Evolutionary conservation across 2,329 filamentous ascomycete species (phyloP), one percentile per base, ranked within the genome.

Genomic region (Hortaea werneckii): DNA sequence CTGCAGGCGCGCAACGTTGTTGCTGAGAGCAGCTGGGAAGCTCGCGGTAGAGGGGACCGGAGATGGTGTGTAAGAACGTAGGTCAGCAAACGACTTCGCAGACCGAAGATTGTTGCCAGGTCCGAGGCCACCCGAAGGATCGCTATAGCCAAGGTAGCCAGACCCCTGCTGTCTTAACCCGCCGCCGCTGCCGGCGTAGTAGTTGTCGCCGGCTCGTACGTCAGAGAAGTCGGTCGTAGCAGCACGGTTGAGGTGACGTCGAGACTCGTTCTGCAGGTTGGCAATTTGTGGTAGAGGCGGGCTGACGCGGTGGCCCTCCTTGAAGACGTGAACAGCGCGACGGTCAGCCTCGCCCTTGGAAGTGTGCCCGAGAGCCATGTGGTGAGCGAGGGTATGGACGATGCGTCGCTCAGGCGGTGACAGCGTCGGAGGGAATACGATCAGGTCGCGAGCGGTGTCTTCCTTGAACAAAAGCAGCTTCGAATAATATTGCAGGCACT

Each of bases 221-320:
- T 88, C 84, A 54, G 86, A 88, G 66, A 96, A 96, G 66, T 96
- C 92, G 54, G 94, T 95, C 2, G 92, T 96, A n/a, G 92, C 92
- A 11, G 92, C 89, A 51, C 92, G 83, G 69, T 88, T 95, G 32
- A 98, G 73, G 4, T 83, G 85, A 50, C 90, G 85, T 55, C 90
- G 83, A 56, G 87, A 82, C 46, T 85, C 80, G 53, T 94, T 87
- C 20, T 80, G 79, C 48, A 85, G 82, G 46, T 80, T 80, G 58
- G 72, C 82, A 72, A 71, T 82, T 42, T 76, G 72, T n/a, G 74
- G 72, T 62, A 79, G 69, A 1, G 79, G 78, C 11, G 79, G 79
- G 65, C 79, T 82, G 48, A 80, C 67, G 10, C 62, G 69, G 58
- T 76, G 77, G 55, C 76, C 72, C 37, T 78, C 72, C 66, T 87